Percentiles rank a stretch among this genome's conserved stretches.
Evolutionary conservation across 768 basidiomycete species (phyloP).

Genomic region (Pluteus cervinus): DNA sequence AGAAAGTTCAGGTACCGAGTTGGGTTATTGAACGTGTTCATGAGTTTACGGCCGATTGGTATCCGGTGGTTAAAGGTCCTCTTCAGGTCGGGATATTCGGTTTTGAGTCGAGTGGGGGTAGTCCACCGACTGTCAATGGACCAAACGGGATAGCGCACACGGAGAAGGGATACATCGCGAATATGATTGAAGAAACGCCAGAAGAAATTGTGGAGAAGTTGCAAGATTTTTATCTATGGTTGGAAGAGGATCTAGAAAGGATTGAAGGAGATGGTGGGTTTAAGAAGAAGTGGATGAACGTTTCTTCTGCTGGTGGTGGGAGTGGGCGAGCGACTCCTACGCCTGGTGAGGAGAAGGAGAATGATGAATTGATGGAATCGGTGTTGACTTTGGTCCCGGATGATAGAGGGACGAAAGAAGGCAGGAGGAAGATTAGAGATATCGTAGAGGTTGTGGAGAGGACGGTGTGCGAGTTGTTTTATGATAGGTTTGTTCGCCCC

Average conservation of each 20-base stretch:
- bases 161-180: slow-evolving; percentile 34
- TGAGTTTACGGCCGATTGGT: slow-evolving; percentile 46
- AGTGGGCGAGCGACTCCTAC: neutral
- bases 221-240: slow-evolving; percentile 62
- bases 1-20: slow-evolving; percentile 13
- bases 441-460: slow-evolving; percentile 73
- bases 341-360: slow-evolving; percentile 20
- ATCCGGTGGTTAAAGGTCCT: slow-evolving; percentile 45
- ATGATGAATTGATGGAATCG: slow-evolving; percentile 22
- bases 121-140: neutral
- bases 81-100: too few relatives aligned
- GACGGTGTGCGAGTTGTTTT: slow-evolving; percentile 66
- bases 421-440: slow-evolving; percentile 45
- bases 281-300: slow-evolving; percentile 20
- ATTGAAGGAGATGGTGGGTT: slow-evolving; percentile 21
- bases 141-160: slow-evolving; percentile 11
- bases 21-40: slow-evolving; percentile 61
- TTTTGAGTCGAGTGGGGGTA: neutral
- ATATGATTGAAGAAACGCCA: slow-evolving; percentile 36
- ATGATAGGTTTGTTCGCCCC: slow-evolving; percentile 60
- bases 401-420: slow-evolving; percentile 27
- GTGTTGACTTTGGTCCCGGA: too few relatives aligned
- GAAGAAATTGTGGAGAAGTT: slow-evolving; percentile 50
- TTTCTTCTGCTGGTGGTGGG: neutral
- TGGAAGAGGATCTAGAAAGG: slow-evolving; percentile 56